Evolutionary conservation across 2,329 filamentous ascomycete species (phyloP), one percentile per base, ranked within the genome.

Genomic region (Xylariomycetidae sp.): DNA sequence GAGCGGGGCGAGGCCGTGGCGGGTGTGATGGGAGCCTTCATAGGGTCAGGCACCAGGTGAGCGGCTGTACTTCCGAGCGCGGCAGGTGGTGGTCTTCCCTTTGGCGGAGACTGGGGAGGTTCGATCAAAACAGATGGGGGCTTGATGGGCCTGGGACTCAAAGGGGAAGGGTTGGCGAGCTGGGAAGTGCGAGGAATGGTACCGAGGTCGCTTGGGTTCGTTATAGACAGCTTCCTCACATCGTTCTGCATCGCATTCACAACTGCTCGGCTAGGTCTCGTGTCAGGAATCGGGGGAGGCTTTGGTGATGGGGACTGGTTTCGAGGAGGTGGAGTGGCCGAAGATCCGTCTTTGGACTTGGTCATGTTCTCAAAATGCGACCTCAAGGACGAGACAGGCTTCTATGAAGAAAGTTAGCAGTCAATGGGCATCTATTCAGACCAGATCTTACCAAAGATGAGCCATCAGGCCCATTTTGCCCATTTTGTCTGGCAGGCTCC

Each of bases 311-410:
- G 51, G 18, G 41, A 62, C 41, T 43, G 38, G 40, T 53, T 55
- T 30, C 56, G 56, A 25, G 59, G 43, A 13, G 56, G 49, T 20
- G 51, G 47, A 18, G 49, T 40, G 18, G 60, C 59, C 17, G 55
- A 54, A 36, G 65, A 54, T 15, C 40, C 32, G 39, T 66, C 58
- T 36, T 64, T 64, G 34, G 58, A 44, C 54, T 69, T 75, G 45
- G 73, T 69, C 66, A 90, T 79, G 54, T 82, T 87, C 67, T 92
- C 86, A 58, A 90, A 92, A 50, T 85, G 81, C 43, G 84, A 86
- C 41, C 82, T 75, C 40, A 92, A 69, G 32, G 85, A 89, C 32
- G 86, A 92, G 31, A 92, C 85, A 16, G 87, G 85, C 66, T 81
- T 86, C 83, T 88, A 43, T 5, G 19, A 31, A 14, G 18, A 14